A percentile compares a stretch with the other conserved stretches of the same genome.
Evolutionary conservation across 1,284 basidiomycete genomes (phyloP).

Genomic region (Tilletia horrida): DNA sequence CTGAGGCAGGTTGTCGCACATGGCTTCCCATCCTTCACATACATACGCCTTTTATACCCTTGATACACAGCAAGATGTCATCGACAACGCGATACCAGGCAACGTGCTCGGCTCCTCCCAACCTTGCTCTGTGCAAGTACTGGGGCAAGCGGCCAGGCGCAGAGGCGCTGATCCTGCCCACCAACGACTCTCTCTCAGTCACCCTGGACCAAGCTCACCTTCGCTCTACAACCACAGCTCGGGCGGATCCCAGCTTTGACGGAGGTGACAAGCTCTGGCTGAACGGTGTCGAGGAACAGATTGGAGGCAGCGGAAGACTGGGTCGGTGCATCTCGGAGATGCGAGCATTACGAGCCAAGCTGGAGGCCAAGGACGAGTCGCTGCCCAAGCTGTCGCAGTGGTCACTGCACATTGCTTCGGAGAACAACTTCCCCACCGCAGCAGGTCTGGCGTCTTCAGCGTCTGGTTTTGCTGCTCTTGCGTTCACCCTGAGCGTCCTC

Average conservation of each 20-base stretch:
- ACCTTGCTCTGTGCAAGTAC: slow-evolving; percentile 88
- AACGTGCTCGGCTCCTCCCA: slow-evolving; percentile 87
- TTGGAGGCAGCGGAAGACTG: slow-evolving; percentile 75
- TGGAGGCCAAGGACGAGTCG: slow-evolving; percentile 62
- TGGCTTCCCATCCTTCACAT: no score
- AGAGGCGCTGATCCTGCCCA: slow-evolving; percentile 88
- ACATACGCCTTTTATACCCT: background rate
- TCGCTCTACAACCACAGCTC: slow-evolving; percentile 85
- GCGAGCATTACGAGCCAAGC: slow-evolving; percentile 69
- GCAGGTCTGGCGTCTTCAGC: slow-evolving; percentile 96
- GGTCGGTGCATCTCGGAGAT: slow-evolving; percentile 84
- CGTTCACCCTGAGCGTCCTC: slow-evolving; percentile 79
- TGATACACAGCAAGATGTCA: slow-evolving; percentile 35
- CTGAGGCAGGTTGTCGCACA: no score
- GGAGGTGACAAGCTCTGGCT: slow-evolving; percentile 72
- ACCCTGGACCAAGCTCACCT: slow-evolving; percentile 96
- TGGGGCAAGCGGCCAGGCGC: slow-evolving; percentile 88
- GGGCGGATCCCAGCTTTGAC: slow-evolving; percentile 72
- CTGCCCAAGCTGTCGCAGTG: slow-evolving; percentile 47
- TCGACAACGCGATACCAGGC: slow-evolving; percentile 67
- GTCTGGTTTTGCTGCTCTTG: slow-evolving; percentile 91
- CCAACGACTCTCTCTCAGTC: slow-evolving; percentile 94
- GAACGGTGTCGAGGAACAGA: slow-evolving; percentile 84
- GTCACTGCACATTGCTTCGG: slow-evolving; percentile 71
- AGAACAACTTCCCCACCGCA: slow-evolving; percentile 99